Base-by-base conservation (phyloP, 139 green algal species). In the Picochlorum costavermella region DNA sequence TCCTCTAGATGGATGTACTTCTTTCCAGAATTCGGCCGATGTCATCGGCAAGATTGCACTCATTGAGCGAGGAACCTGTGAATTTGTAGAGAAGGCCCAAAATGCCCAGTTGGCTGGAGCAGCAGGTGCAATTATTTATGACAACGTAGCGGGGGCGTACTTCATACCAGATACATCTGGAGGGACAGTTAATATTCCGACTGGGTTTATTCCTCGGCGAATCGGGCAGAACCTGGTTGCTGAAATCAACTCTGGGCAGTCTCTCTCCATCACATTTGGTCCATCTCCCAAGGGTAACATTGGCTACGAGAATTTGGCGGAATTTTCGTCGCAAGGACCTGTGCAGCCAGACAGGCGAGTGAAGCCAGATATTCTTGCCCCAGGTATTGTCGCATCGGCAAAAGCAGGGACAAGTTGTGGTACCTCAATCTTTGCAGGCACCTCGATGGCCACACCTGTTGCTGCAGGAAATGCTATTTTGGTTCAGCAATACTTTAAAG, bases 401-500 rank as follows among this genome's bases (percentile, higher is more conserved):
- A 31, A 25, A 26, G 40, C 58, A 20, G 58, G 58, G 3, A 29
- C 28, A 33, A 17, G 10, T 6, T 37, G 23, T 13, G 9, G 26
- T 12, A 23, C 12, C 12, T 40, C 60, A 26, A 66, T 20, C n/a
- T 56, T 31, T 4, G 76, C 80, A 70, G 90, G 90, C 36, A 97
- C 91, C 3, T 90, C 78, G 16, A 98, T 98, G 92, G 86, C 92
- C 0, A 94, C 90, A 2, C 86, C 86, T 1, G 59, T 87, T 20
- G 69, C 76, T 5, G 86, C 85, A 3, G 86, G 81, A 25, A 60
- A 71, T 13, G 84, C 74, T 4, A 59, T 65, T 2, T 69, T 92
- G 58, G 60, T 84, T 17, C 82, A 87, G 14, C 86, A 96, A 81
- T 96, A 96, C 76, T 96, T 94, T 56, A 59, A 65, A 46, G 55